phyloP scores from a whole-genome alignment of 2,329 filamentous ascomycete species.

The Ophiostoma angusticollis region DNA sequence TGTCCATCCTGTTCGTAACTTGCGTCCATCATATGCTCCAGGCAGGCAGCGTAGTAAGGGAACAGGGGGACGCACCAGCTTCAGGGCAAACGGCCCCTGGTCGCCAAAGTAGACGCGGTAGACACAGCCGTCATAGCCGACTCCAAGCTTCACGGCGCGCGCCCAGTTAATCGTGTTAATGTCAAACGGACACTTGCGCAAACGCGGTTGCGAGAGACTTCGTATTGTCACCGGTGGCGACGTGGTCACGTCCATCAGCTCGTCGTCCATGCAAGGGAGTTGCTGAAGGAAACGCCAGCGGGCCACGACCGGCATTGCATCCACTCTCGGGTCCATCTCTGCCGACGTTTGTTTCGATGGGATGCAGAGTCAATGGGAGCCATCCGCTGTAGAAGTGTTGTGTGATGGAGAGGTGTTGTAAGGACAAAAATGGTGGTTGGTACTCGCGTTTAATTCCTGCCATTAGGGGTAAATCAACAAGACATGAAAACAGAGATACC shows the following conservation, averaged over 20 bases:
- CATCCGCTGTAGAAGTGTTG: no score
- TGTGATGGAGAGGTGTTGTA: no score
- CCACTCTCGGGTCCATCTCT: conserved; percentile 2
- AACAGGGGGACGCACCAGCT: conserved; percentile 1
- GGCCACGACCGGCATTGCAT: background rate
- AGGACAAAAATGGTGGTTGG: no score
- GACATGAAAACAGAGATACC: no score
- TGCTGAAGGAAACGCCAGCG: conserved; percentile 1
- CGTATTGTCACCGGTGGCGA: background rate
- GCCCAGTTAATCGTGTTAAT: conserved; percentile 3
- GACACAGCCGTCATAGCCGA: conserved; percentile 3
- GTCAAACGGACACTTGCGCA: conserved; percentile 8
- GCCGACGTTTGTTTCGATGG: no score
- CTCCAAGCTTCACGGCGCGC: conserved; percentile 1
- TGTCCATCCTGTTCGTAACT: no score
- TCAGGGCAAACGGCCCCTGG: conserved; percentile 7
- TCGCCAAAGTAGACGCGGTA: conserved; percentile 8
- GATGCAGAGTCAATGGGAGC: no score
- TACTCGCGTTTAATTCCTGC: no score
- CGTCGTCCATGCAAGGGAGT: conserved; percentile 2
- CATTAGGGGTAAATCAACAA: no score
- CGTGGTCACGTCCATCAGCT: conserved; percentile 3
- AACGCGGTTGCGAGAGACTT: background rate
- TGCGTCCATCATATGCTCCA: no score
- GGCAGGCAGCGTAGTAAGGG: no score